A percentile compares a stretch with the other conserved stretches of the same genome.
Conservation (phyloP, 495 filamentous ascomycete genomes). For the Sordaria brevicollis region DNA sequence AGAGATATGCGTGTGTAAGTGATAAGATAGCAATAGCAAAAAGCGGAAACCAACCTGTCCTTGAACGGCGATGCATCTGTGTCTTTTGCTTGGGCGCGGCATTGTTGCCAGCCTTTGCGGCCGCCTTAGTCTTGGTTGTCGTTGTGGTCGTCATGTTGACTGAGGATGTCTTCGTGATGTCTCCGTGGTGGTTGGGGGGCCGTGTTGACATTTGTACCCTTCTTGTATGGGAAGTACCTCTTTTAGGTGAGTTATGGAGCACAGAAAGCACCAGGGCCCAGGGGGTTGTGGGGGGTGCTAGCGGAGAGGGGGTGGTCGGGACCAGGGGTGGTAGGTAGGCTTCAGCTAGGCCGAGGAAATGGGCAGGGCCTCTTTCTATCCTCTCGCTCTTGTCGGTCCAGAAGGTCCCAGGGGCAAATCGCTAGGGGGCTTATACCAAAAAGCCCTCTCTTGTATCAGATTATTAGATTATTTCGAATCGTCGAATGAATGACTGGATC, state of each 20-base stretch:
- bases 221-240: slow-evolving; percentile 30
- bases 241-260: slow-evolving; percentile 19
- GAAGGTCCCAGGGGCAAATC: slow-evolving; percentile 15
- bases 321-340: slow-evolving; percentile 16
- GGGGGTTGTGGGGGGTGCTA: slow-evolving; percentile 23
- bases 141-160: slow-evolving; percentile 32
- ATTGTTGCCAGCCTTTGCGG: slow-evolving; percentile 40
- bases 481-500: slow-evolving; percentile 40
- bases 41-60: slow-evolving; percentile 62
- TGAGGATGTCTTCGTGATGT: slow-evolving; percentile 41
- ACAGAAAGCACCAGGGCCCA: slow-evolving; percentile 12
- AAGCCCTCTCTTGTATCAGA: slow-evolving; percentile 21
- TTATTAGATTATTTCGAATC: slow-evolving; percentile 34
- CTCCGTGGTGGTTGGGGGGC: slow-evolving; percentile 44
- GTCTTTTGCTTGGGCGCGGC: slow-evolving; percentile 50
- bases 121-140: slow-evolving; percentile 43
- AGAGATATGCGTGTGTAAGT: slow-evolving; percentile 1
- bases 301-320: slow-evolving; percentile 19
- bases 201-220: slow-evolving; percentile 52
- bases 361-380: slow-evolving; percentile 27
- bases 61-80: slow-evolving; percentile 86
- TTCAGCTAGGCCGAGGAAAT: slow-evolving; percentile 37
- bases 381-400: slow-evolving; percentile 32
- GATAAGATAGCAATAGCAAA: slow-evolving; percentile 1
- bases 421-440: slow-evolving; percentile 8